Conservation (phyloP, 2,329 filamentous ascomycete genomes). For the Colletotrichum lentis region DNA sequence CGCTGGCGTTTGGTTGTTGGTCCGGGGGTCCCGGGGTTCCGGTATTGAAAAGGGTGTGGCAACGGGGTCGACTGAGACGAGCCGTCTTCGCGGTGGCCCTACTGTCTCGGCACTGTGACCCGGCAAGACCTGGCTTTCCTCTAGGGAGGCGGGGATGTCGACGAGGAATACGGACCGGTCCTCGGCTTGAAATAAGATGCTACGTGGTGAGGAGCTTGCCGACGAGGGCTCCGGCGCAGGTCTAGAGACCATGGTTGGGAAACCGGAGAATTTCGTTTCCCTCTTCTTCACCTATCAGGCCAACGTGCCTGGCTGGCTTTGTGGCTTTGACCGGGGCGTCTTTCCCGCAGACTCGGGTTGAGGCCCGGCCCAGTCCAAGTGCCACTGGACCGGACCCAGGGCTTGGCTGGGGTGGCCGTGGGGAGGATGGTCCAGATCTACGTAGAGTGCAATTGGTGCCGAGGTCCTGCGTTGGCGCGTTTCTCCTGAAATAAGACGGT, state of each 20-base stretch:
- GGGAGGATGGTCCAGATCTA: slow-evolving; percentile 5
- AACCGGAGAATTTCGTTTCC: neutral
- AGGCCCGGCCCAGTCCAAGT: slow-evolving; percentile 28
- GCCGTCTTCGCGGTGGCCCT: slow-evolving; percentile 45
- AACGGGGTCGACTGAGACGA: slow-evolving; percentile 57
- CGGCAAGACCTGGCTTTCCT: slow-evolving; percentile 66
- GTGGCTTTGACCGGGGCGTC: slow-evolving; percentile 24
- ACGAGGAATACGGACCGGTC: slow-evolving; percentile 61
- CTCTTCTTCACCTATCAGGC: neutral
- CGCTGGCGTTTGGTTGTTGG: slow-evolving; percentile 50
- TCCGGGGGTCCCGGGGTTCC: slow-evolving; percentile 56
- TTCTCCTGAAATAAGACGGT: slow-evolving; percentile 12
- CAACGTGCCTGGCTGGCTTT: slow-evolving; percentile 18
- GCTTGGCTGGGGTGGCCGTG: slow-evolving; percentile 22
- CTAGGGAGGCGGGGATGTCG: slow-evolving; percentile 75
- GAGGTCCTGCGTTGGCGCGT: slow-evolving; percentile 31
- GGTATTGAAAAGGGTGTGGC: slow-evolving; percentile 60
- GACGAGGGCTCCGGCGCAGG: neutral
- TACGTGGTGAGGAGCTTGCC: slow-evolving; percentile 8
- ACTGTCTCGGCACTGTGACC: slow-evolving; percentile 41
- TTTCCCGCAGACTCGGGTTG: slow-evolving; percentile 18
- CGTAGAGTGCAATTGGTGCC: slow-evolving; percentile 14
- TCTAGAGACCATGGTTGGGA: slow-evolving; percentile 9
- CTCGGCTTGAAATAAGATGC: slow-evolving; percentile 35
- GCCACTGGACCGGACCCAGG: slow-evolving; percentile 22